phyloP scores from a whole-genome alignment of 345 rosid species.

The Sapria himalayana region DNA sequence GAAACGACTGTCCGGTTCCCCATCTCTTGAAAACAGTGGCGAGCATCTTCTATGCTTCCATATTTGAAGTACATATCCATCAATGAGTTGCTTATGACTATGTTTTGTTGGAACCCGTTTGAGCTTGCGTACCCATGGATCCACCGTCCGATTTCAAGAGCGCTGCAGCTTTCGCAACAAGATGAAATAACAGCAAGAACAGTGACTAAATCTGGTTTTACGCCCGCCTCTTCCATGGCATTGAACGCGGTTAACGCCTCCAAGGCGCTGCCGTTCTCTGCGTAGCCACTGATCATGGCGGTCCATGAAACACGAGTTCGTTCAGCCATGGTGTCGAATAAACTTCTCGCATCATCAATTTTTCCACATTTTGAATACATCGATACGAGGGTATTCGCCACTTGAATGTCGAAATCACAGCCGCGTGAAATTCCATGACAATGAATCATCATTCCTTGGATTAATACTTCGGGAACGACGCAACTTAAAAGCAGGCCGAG shows the following conservation, averaged over 20 bases:
- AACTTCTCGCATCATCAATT: constrained; percentile 21
- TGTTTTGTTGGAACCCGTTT: constrained; percentile 20
- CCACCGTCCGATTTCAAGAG: constrained; percentile 43
- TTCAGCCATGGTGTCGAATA: constrained; percentile 26
- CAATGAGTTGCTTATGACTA: constrained; percentile 30
- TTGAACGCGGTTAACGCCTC: constrained; percentile 31
- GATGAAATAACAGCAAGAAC: constrained; percentile 40
- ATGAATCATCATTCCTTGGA: constrained; percentile 32
- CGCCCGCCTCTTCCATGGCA: constrained; percentile 24
- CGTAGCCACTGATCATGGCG: constrained; percentile 61
- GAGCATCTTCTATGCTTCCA: constrained; percentile 36
- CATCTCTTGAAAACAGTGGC: constrained; percentile 19
- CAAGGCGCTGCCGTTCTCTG: constrained; percentile 36
- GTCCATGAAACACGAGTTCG: constrained; percentile 64
- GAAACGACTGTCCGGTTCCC: constrained; percentile 33
- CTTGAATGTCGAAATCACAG: constrained; percentile 19
- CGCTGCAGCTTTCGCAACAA: constrained; percentile 29
- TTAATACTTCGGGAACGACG: constrained; percentile 16
- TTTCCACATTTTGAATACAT: constrained; percentile 44
- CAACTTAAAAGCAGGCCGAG: constrained; percentile 34
- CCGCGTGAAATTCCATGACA: constrained; percentile 30
- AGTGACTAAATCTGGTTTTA: constrained; percentile 36
- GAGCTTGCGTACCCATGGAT: constrained; percentile 21
- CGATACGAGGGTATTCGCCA: constrained; percentile 33
- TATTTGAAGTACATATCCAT: constrained; percentile 55